Conservation (phyloP, 2,329 filamentous ascomycete genomes). For the Endothia cerciana region DNA sequence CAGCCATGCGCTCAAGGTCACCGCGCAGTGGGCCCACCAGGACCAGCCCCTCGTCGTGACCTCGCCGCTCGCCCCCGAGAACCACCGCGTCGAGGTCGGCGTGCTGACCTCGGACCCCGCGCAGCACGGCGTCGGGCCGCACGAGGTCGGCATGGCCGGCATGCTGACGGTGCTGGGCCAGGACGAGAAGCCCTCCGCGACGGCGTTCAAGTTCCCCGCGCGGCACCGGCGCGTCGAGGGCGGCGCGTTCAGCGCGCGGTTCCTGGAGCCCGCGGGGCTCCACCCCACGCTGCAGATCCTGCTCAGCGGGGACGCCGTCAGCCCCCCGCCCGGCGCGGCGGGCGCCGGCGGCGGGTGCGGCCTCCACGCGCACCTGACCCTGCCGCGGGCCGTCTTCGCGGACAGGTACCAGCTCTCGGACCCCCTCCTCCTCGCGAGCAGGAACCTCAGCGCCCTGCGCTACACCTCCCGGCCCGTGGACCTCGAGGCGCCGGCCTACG, state of each 20-base stretch:
- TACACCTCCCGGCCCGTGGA: constrained; percentile 79
- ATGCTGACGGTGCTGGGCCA: constrained; percentile 79
- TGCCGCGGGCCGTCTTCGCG: constrained; percentile 80
- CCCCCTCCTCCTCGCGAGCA: constrained; percentile 75
- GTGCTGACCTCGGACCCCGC: constrained; percentile 67
- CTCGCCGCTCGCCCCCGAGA: constrained; percentile 36
- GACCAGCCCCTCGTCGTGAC: constrained; percentile 46
- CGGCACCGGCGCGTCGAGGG: constrained; percentile 67
- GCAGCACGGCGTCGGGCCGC: constrained; percentile 61
- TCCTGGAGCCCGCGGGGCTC: constrained; percentile 75
- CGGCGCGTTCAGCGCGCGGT: constrained; percentile 61
- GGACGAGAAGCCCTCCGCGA: constrained; percentile 71
- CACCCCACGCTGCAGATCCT: constrained; percentile 79
- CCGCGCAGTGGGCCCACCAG: constrained; percentile 63
- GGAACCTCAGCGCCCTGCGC: constrained; percentile 72
- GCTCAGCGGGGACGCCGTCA: constrained; percentile 52
- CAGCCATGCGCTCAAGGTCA: constrained; percentile 67
- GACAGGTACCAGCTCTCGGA: constrained; percentile 86
- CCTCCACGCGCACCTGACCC: constrained; percentile 78
- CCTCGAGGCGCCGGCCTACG: constrained; percentile 87
- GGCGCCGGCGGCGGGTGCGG: constrained; percentile 63
- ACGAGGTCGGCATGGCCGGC: constrained; percentile 80
- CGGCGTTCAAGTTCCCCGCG: constrained; percentile 82
- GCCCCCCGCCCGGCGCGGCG: constrained; percentile 45
- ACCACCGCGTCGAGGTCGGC: constrained; percentile 76